phyloP scores from a whole-genome alignment of 2,329 filamentous ascomycete species.

The Fusarium humuli region DNA sequence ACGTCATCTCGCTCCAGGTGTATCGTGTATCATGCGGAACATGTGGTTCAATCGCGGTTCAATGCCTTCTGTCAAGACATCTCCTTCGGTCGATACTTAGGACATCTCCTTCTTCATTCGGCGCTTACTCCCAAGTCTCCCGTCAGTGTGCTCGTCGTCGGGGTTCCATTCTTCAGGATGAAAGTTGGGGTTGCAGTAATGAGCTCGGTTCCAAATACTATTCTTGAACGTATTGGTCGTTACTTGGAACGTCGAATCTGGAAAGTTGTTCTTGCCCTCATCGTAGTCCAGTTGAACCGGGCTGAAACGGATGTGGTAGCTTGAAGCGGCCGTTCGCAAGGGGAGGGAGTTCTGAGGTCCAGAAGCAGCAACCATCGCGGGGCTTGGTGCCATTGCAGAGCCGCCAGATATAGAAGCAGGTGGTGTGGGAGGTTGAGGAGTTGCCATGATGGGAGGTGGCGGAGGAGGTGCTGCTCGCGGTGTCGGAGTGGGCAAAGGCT shows the following conservation, averaged over 20 bases:
- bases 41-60: not conserved
- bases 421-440: constrained; percentile 48
- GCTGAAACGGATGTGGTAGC: constrained; percentile 62
- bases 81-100: not conserved
- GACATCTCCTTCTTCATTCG: constrained; percentile 42
- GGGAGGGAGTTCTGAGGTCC: constrained; percentile 27
- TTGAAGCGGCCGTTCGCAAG: constrained; percentile 28
- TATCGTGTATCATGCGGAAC: not conserved
- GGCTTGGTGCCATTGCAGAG: constrained; percentile 34
- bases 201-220: constrained; percentile 73
- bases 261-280: constrained; percentile 57
- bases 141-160: constrained; percentile 53
- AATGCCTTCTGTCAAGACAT: not conserved
- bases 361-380: constrained; percentile 37
- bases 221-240: constrained; percentile 73
- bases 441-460: constrained; percentile 49
- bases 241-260: constrained; percentile 60
- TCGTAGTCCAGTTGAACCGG: constrained; percentile 61
- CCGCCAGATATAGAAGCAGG: constrained; percentile 49
- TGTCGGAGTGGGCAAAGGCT: constrained; percentile 41
- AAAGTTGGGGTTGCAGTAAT: constrained; percentile 72
- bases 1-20: not conserved
- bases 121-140: constrained; percentile 44
- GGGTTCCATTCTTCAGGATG: constrained; percentile 60
- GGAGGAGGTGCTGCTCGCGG: constrained; percentile 38